phyloP scores from a whole-genome alignment of 1,139 yeast species.

The Candida sanyaensis region DNA sequence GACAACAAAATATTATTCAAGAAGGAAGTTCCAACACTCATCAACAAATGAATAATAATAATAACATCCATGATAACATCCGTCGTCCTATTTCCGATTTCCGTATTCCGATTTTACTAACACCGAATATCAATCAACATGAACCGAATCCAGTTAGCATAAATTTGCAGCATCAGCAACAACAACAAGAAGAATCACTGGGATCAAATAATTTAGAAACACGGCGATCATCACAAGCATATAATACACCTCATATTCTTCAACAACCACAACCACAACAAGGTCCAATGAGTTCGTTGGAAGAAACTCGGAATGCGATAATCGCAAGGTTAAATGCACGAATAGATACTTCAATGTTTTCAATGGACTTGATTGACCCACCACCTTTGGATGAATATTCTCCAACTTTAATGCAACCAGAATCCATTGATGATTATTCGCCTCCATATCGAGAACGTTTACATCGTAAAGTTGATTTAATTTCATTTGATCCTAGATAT shows the following conservation, averaged over 20 bases:
- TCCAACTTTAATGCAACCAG: not conserved
- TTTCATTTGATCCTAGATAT: conserved; percentile 45
- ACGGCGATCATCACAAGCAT: not conserved
- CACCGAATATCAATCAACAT: not conserved
- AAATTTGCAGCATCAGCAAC: not conserved
- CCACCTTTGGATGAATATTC: conserved; percentile 25
- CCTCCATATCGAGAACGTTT: conserved; percentile 44
- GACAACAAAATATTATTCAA: conserved; percentile 1
- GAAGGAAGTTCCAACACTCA: conserved; percentile 1
- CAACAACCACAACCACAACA: not conserved
- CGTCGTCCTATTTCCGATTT: not conserved
- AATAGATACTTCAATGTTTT: conserved; percentile 8
- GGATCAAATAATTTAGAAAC: not conserved
- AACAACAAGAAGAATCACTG: not conserved
- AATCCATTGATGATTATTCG: conserved; percentile 21
- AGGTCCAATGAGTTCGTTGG: not conserved
- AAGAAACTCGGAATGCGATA: conserved; percentile 14
- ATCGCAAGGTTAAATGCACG: conserved; percentile 11
- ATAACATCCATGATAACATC: not conserved
- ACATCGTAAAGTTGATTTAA: conserved; percentile 36
- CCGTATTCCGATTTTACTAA: not conserved
- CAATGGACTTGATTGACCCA: conserved; percentile 9
- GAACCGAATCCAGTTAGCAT: not conserved
- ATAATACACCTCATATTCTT: not conserved
- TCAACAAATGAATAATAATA: not conserved